Percentiles rank a stretch among this genome's conserved stretches.
Conservation (phyloP, 805 yeast species). For the Yamadazyma olivae region DNA sequence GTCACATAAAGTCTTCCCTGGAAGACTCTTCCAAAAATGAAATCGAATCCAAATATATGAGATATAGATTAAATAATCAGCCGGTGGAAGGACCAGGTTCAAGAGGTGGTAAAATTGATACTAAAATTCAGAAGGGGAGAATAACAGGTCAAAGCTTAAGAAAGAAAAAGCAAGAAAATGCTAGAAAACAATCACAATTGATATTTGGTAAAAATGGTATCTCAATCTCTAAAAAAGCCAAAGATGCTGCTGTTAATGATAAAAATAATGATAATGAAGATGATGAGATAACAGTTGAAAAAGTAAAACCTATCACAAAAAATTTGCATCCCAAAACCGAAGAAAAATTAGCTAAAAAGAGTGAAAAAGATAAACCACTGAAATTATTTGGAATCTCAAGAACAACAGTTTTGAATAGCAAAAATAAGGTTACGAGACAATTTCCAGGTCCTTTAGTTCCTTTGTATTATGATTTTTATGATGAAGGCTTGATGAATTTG, state of each 20-base stretch:
- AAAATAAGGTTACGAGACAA: conserved; percentile 27
- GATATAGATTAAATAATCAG: conserved; percentile 30
- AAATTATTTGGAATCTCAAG: conserved; percentile 9
- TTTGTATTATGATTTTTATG: conserved; percentile 33
- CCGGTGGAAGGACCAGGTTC: conserved; percentile 41
- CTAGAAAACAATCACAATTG: conserved; percentile 14
- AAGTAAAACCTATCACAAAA: not conserved
- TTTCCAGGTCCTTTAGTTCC: conserved; percentile 40
- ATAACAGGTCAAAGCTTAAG: conserved; percentile 20
- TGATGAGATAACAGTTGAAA: not conserved
- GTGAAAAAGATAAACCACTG: not conserved
- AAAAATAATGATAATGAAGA: not conserved
- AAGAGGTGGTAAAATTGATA: conserved; percentile 27
- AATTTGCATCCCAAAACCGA: not conserved
- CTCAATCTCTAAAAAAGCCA: not conserved
- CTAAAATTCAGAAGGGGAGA: conserved; percentile 20
- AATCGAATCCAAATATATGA: conserved; percentile 27
- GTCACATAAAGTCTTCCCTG: conserved; percentile 16
- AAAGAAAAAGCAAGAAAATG: conserved; percentile 12
- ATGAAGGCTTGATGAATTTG: conserved; percentile 27
- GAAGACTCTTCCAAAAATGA: conserved; percentile 19
- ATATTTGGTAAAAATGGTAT: conserved; percentile 9
- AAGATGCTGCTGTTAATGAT: not conserved
- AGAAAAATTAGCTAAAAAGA: not conserved
- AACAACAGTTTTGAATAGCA: conserved; percentile 31